Base-by-base conservation (phyloP, 1,139 yeast species). In the Candida glucosophila region DNA sequence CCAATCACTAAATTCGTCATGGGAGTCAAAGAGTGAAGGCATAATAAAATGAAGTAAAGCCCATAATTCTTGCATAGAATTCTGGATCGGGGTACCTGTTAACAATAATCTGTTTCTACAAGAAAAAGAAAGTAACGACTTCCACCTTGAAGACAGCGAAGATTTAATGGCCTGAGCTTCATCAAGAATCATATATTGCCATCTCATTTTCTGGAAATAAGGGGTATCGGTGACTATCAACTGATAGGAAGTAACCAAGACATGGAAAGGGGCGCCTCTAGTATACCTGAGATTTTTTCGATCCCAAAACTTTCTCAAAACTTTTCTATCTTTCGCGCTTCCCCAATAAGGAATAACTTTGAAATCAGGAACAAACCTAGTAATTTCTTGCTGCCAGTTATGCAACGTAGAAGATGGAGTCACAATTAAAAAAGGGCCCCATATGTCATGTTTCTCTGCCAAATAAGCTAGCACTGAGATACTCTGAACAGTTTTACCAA, bases 261-360 rank as follows among this genome's bases (percentile, higher is more conserved):
- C 97, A 55, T 90, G 98, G 58, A 92, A 90, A 19, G 96, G 96
- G 2, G 97, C 81, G 43, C 83, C 94, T 41, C 72, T 77, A 20
- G 79, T 77, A 47, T 90, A 90, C 27, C 93, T 74, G 30, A 85
- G 75, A 47, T 81, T 83, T 51, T 88, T 88, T 41, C 97, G 68
- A 51, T 90, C 97, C 98, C 98, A 90, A 52, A 90, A 90, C 56
- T 90, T 90, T 58, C 98, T 72, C 48, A 90, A 61, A 23, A 88
- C 71, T 48, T 90, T 90, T 47, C 99, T 77, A 53, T 90, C 98
- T 50, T 88, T 88, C 4, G 86, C 86, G 47, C 76, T 83, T 33
- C 99, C 98, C 99, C 98, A 92, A 56, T 92, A 92, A 2, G 98
- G 98, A 40, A 90, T 63, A 3, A 88, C 96, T 49, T 88, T 88